Evolutionary conservation across 768 basidiomycete genomes (phyloP).

Genomic region (Krasilnikovozyma curviuscula): DNA sequence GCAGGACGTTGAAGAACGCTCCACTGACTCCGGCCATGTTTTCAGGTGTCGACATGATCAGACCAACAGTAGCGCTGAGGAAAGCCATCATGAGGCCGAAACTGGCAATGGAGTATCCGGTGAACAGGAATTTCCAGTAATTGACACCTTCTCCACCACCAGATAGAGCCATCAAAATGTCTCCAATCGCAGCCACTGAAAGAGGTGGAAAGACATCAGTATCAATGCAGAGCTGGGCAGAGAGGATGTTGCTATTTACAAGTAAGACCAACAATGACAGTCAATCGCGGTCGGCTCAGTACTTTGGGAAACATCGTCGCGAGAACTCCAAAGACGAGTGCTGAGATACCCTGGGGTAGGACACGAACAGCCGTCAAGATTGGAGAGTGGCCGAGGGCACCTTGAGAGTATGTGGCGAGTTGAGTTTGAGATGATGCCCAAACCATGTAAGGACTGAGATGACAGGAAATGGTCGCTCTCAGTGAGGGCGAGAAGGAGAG

Average conservation of each 20-base stretch:
- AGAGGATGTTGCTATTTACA: no score
- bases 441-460: background rate
- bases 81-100: background rate
- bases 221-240: no score
- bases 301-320: background rate
- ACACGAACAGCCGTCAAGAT: slow-evolving; percentile 21
- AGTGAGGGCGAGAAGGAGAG: background rate
- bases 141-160: background rate
- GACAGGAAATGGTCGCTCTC: no score
- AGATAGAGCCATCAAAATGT: background rate
- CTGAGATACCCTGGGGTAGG: slow-evolving; percentile 5
- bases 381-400: slow-evolving; percentile 9
- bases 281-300: background rate
- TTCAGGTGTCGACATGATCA: slow-evolving; percentile 19
- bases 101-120: background rate
- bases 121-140: background rate
- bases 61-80: slow-evolving; percentile 12
- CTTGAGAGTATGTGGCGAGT: background rate
- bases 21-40: slow-evolving; percentile 19
- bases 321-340: background rate
- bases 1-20: slow-evolving; percentile 17
- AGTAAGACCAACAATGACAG: background rate
- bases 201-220: no score
- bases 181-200: background rate
- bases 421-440: background rate